Evolutionary conservation across 1,139 yeast genomes (phyloP), one percentile per base, ranked within the genome.

Genomic region (Hyphopichia buzzinii): DNA sequence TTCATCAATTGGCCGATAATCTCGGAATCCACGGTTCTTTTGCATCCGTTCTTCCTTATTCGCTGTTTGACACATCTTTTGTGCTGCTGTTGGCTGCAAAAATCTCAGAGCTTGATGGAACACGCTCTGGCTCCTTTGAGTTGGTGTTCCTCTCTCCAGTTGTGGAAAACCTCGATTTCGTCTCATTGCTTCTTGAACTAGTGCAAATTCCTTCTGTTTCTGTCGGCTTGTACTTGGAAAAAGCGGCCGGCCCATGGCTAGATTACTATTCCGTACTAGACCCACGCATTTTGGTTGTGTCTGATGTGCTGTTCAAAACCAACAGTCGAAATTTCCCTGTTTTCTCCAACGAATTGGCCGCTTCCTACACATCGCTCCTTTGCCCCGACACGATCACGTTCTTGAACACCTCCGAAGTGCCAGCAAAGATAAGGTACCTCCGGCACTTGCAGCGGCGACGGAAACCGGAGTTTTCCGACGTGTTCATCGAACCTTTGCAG

Each of bases 401-500:
- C 10, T 6, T 19, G 23, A 10, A 19, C 10, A 6, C 8, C 23
- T 10, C 23, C 23, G 8, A 10, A 10, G 6, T 19, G 8, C 8
- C 6, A 10, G 23, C 23, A 6, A 19, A 19, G 23, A 6, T 7
- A 19, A 6, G 23, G 23, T 19, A 19, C 23, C 10, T 19, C 8
- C 23, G 23, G 8, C 23, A 19, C 23, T 19, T 19, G 23, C 10
- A 19, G 8, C 23, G 23, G 23, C 23, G 10, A 10, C 23, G 10
- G 23, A 6, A 19, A 6, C 6, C 8, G 8, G 8, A 6, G 23
- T 19, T 19, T 19, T 6, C 23, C 23, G 23, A 43, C 26, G 23
- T 32, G 15, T 27, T 52, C 3, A 50, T 53, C 8, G 59, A 57
- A 14, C 97, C 96, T 0, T 61, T 89, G 29, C 85, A 85, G 52